These are phyloP conservation scores for Rhododendron kiyosumense DNA, from an alignment of 148 eudicot species.

Conservation along the genomic window DNA sequence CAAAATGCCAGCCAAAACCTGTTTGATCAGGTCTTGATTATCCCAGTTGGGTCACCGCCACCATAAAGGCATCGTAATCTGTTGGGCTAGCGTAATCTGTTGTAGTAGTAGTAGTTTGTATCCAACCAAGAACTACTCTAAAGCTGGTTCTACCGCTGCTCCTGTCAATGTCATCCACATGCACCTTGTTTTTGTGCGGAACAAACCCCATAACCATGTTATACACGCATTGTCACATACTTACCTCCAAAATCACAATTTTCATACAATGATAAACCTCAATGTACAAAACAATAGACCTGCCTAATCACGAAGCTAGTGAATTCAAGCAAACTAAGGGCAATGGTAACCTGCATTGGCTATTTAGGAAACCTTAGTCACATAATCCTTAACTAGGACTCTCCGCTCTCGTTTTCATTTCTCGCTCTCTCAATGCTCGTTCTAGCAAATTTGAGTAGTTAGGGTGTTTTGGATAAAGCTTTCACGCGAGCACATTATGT, in stretches of 20 bases:
- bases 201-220: neutral
- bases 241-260: neutral
- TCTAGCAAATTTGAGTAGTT: neutral
- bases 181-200: neutral
- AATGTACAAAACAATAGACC: neutral
- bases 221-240: neutral
- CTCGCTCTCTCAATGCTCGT: neutral
- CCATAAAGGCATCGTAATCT: neutral
- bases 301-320: neutral
- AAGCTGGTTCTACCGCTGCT: no score
- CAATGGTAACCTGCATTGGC: neutral
- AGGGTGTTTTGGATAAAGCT: neutral
- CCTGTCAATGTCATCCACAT: neutral
- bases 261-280: neutral
- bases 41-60: no score
- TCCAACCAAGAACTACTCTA: neutral
- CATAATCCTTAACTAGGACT: neutral
- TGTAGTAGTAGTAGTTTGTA: neutral
- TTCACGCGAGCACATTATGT: neutral
- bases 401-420: no score
- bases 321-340: neutral
- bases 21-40: no score
- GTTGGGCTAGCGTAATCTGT: neutral
- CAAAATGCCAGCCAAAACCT: no score
- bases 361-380: neutral